phyloP scores from a whole-genome alignment of 2,329 filamentous ascomycete species.

The Paraconiothyrium sp. region DNA sequence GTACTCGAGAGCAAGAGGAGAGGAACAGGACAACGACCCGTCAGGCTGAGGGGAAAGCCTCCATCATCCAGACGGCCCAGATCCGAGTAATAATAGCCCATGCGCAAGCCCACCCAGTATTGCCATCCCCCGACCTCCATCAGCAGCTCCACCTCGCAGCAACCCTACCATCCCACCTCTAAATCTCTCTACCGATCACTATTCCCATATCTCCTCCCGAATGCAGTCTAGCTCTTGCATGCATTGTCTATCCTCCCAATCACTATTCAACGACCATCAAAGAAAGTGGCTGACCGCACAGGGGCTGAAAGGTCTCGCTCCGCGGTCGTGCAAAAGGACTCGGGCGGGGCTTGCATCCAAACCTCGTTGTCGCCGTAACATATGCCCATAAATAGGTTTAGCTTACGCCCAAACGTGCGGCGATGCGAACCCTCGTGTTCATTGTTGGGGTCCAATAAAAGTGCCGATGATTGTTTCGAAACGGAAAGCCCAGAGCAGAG shows the following conservation, averaged over 20 bases:
- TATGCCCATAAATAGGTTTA: slow-evolving; percentile 5
- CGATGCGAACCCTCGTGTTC: background rate
- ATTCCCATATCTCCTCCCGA: background rate
- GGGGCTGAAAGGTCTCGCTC: slow-evolving; percentile 13
- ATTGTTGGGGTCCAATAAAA: slow-evolving; percentile 1
- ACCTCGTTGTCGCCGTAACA: background rate
- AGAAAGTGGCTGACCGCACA: slow-evolving; percentile 2
- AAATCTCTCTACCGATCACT: background rate
- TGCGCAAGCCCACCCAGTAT: background rate
- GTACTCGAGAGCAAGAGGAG: background rate
- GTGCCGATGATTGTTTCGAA: background rate
- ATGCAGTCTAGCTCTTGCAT: slow-evolving; percentile 11
- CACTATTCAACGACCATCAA: background rate
- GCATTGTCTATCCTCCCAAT: slow-evolving; percentile 5
- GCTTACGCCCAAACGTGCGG: background rate
- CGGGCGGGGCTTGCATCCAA: slow-evolving; percentile 1
- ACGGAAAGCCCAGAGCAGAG: background rate
- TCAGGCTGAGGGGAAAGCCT: background rate
- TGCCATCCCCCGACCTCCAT: background rate
- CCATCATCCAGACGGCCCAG: background rate
- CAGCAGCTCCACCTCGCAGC: background rate
- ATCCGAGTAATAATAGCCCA: slow-evolving; percentile 6
- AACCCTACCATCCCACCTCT: background rate
- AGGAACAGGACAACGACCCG: background rate
- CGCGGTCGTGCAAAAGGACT: background rate